phyloP scores from a whole-genome alignment of 208 protist genomes.

The Trichomonas vaginalis region DNA sequence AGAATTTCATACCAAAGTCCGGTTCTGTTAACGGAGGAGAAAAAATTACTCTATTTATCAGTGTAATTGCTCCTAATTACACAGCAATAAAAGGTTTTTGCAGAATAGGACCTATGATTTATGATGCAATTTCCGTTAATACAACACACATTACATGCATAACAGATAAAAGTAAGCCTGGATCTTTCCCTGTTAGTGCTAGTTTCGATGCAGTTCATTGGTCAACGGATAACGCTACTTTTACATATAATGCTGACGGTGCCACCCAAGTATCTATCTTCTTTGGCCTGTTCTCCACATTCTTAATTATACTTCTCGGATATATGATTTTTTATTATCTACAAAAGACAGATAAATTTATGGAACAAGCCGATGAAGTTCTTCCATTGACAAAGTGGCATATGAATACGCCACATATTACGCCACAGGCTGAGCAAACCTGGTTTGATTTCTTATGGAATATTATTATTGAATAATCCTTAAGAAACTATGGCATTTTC shows the following conservation, averaged over 20 bases:
- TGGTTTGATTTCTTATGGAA: not conserved
- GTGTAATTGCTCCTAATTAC: not conserved
- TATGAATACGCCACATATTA: not conserved
- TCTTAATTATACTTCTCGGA: not conserved
- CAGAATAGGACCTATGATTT: not conserved
- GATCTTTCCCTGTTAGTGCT: not conserved
- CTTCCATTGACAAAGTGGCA: not conserved
- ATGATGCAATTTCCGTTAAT: not conserved
- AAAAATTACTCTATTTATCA: not conserved
- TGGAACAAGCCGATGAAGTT: not conserved
- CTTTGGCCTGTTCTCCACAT: not conserved
- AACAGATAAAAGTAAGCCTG: not conserved
- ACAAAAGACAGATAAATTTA: not conserved
- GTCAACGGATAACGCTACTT: not conserved
- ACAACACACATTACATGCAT: not conserved
- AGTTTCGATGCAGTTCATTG: not conserved
- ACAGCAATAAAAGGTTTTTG: not conserved
- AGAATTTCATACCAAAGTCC: not conserved
- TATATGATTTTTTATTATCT: not conserved
- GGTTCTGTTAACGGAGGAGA: not conserved
- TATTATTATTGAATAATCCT: not conserved
- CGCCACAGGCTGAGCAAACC: not conserved
- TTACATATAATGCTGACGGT: not conserved
- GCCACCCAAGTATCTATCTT: not conserved
- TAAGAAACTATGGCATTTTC: no score